phyloP scores from a whole-genome alignment of 2,329 filamentous ascomycete species.

The Colletotrichum acutatum region DNA sequence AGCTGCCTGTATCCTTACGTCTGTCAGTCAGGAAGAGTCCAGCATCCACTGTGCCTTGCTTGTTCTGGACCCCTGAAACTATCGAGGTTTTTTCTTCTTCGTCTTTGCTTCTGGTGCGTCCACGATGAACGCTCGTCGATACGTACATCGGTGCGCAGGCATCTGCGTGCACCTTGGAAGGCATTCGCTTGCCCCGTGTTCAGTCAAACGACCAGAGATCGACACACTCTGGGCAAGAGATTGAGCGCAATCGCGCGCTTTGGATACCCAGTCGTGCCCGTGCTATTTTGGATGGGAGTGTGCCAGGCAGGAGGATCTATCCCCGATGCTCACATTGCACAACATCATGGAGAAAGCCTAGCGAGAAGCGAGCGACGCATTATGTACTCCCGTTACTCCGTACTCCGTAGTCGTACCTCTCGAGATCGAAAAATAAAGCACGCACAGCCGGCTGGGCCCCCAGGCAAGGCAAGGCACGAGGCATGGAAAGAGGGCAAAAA shows the following conservation, averaged over 20 bases:
- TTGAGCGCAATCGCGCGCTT: background rate
- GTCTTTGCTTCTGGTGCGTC: slow-evolving; percentile 24
- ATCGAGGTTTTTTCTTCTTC: slow-evolving; percentile 26
- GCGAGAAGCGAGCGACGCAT: slow-evolving; percentile 1
- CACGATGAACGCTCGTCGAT: slow-evolving; percentile 6
- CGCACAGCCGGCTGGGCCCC: background rate
- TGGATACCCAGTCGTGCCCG: background rate
- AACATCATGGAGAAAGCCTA: slow-evolving; percentile 15
- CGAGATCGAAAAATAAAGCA: slow-evolving; percentile 3
- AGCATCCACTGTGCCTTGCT: slow-evolving; percentile 29
- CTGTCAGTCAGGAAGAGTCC: slow-evolving; percentile 25
- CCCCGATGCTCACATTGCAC: slow-evolving; percentile 12
- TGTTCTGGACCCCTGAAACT: slow-evolving; percentile 35
- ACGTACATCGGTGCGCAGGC: background rate
- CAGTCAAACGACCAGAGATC: slow-evolving; percentile 5
- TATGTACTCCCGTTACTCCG: background rate
- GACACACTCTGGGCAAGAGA: background rate
- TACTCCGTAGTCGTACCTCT: background rate
- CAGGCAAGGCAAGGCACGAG: background rate
- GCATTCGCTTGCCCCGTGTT: background rate
- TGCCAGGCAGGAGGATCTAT: background rate
- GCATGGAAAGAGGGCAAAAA: background rate
- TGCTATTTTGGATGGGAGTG: background rate
- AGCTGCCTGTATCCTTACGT: slow-evolving; percentile 13
- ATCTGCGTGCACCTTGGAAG: too few relatives aligned